Evolutionary conservation across 2,329 filamentous ascomycete species (phyloP), one percentile per base, ranked within the genome.

Genomic region (Cercospora janseana): DNA sequence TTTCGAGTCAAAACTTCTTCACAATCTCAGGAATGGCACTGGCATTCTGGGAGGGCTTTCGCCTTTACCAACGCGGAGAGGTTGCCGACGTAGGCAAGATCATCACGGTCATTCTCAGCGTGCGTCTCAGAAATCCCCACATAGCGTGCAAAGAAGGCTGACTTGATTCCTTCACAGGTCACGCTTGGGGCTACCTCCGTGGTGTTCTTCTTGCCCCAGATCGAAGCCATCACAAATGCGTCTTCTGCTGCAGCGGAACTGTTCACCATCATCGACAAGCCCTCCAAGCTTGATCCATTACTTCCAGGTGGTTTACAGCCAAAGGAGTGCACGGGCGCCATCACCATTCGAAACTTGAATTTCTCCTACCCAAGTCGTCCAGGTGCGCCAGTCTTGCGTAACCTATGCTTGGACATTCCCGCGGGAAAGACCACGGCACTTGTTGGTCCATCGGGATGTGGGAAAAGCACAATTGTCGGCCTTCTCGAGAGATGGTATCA

Each of bases 311-410:
- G n/a, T n/a, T n/a, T n/a, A 42, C 44, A 13, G 63, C 65, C 18
- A 31, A 50, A 29, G 16, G 15, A 34, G 3, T 62, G 58, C 20
- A 27, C 23, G 6, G 67, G 67, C 1, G 77, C 84, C 43, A 83
- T 87, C 41, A 68, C 76, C 4, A 79, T 90, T 18, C 69, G 80
- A 7, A 72, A 81, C 27, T 78, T 91, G 6, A 78, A 75, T n/a
- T 89, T 90, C 61, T 79, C 84, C 1, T 91, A 91, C 59, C 87
- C 87, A 6, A 0, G 71, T 3, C 62, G 70, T 58, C 50, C 69
- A 57, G 63, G 51, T 46, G 61, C 63, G 6, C 55, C 51, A n/a
- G 69, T 73, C 0, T 60, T 74, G 0, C 55, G 69, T 26, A 53
- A 59, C 10, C 51, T 73, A 4, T 60, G 52, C 29, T 53, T 72